Conservation (phyloP, 805 yeast species). For the Teunomyces stri region DNA sequence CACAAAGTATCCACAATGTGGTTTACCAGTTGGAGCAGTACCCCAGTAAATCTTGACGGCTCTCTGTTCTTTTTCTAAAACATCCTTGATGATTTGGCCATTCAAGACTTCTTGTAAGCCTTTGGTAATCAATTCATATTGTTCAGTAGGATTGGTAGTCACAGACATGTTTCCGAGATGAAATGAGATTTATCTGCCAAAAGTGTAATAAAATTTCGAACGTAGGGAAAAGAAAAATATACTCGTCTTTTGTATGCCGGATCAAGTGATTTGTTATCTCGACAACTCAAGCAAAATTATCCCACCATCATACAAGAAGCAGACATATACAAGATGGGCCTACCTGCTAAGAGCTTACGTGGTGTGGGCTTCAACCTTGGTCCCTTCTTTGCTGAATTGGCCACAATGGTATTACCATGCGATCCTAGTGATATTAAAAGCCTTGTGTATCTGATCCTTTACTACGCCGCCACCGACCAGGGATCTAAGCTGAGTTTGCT, state of each 20-base stretch:
- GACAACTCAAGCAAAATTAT: too few relatives aligned
- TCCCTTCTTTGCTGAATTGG: slow-evolving; percentile 26
- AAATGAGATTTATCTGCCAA: background rate
- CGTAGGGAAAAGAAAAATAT: background rate
- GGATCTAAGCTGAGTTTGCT: slow-evolving; percentile 13
- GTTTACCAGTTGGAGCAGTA: slow-evolving; percentile 98
- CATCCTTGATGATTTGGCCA: slow-evolving; percentile 80
- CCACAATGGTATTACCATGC: slow-evolving; percentile 15
- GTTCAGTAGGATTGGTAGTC: slow-evolving; percentile 53
- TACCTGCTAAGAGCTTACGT: background rate
- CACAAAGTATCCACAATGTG: slow-evolving; percentile 98
- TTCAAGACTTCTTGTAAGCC: slow-evolving; percentile 90
- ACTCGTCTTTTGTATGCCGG: background rate
- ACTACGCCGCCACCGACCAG: slow-evolving; percentile 21
- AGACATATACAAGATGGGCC: background rate
- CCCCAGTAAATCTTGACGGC: slow-evolving; percentile 95
- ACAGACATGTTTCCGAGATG: slow-evolving; percentile 16
- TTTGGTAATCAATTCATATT: slow-evolving; percentile 74
- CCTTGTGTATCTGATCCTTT: slow-evolving; percentile 28
- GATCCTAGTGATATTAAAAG: slow-evolving; percentile 13
- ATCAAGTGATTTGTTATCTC: too few relatives aligned
- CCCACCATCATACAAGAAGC: too few relatives aligned
- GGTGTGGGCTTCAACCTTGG: slow-evolving; percentile 9
- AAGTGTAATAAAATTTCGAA: background rate
- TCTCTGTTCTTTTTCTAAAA: slow-evolving; percentile 76